A percentile compares a stretch with the other conserved stretches of the same genome.
phyloP scores from a whole-genome alignment of 257 asterid species.

The Plectranthus barbatus region DNA sequence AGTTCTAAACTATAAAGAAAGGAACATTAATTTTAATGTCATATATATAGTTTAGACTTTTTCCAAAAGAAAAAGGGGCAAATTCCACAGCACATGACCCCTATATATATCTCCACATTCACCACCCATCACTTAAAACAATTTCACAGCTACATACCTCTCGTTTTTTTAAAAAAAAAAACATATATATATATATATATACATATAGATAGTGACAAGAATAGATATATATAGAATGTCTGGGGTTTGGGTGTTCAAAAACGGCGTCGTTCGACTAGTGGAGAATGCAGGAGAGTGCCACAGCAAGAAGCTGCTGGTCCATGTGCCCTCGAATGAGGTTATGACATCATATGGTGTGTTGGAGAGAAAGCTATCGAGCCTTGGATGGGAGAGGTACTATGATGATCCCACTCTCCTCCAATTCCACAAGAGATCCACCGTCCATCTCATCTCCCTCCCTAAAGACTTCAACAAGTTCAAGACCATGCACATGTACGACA shows the following conservation, averaged over 20 bases:
- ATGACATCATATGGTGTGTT: conserved; percentile 29
- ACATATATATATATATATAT: too few species aligned
- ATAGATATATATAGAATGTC: conserved; percentile 20
- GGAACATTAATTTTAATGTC: conserved; percentile 18
- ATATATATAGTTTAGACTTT: not conserved
- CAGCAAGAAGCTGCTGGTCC: conserved; percentile 28
- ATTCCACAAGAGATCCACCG: conserved; percentile 33
- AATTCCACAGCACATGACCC: conserved; percentile 10
- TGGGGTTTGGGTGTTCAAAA: conserved; percentile 54
- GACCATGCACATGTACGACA: conserved; percentile 47
- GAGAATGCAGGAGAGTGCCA: conserved; percentile 31
- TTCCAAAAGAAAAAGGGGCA: not conserved
- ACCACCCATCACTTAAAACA: conserved; percentile 4
- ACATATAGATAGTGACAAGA: not conserved
- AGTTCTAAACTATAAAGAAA: conserved; percentile 21
- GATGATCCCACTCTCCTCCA: conserved; percentile 38
- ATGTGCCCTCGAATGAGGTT: conserved; percentile 25
- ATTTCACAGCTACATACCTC: too few species aligned
- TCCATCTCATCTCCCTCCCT: conserved; percentile 43
- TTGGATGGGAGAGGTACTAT: conserved; percentile 45
- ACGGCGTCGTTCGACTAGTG: conserved; percentile 39
- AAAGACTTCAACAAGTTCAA: conserved; percentile 43
- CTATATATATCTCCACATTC: conserved; percentile 21
- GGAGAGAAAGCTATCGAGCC: conserved; percentile 16
- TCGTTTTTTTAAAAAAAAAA: too few species aligned